These are phyloP conservation scores for Diplogelasinospora grovesii DNA, from an alignment of 495 filamentous ascomycete genomes.

Conservation along the genomic window DNA sequence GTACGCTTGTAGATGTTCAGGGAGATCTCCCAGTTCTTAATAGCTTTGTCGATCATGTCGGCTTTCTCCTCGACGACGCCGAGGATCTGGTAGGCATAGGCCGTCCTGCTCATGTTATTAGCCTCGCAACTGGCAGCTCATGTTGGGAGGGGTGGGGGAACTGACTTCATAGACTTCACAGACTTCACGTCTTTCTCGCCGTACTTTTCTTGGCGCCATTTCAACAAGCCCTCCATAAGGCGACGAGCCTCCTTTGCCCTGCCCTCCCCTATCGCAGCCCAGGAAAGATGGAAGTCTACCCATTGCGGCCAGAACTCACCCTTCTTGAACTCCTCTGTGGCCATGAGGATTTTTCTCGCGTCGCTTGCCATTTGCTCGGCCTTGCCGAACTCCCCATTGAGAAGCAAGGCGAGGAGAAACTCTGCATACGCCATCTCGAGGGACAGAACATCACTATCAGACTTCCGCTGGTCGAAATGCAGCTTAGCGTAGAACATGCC, in stretches of 20 bases:
- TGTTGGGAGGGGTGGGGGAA: neutral
- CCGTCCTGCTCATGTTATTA: too few relatives aligned
- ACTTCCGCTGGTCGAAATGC: neutral
- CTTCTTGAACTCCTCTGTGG: neutral
- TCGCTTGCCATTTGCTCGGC: neutral
- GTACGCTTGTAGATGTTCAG: neutral
- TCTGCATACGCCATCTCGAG: neutral
- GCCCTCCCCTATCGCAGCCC: neutral
- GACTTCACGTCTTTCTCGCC: too few relatives aligned
- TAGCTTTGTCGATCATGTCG: neutral
- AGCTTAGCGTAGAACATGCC: neutral
- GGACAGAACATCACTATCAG: neutral
- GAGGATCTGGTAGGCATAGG: neutral
- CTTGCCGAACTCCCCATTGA: neutral
- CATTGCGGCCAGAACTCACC: slow-evolving; percentile 1
- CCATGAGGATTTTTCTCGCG: neutral
- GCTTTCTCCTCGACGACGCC: slow-evolving; percentile 1
- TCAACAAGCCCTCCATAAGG: neutral
- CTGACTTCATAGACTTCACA: too few relatives aligned
- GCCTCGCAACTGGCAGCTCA: too few relatives aligned
- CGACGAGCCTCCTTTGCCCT: neutral
- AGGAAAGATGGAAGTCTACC: neutral
- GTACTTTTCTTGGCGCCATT: neutral
- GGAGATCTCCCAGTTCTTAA: neutral
- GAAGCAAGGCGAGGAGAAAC: neutral